A percentile compares a stretch with the other conserved stretches of the same genome.
Conservation (phyloP, 1,139 yeast species). For the Geotrichum restrictum region DNA sequence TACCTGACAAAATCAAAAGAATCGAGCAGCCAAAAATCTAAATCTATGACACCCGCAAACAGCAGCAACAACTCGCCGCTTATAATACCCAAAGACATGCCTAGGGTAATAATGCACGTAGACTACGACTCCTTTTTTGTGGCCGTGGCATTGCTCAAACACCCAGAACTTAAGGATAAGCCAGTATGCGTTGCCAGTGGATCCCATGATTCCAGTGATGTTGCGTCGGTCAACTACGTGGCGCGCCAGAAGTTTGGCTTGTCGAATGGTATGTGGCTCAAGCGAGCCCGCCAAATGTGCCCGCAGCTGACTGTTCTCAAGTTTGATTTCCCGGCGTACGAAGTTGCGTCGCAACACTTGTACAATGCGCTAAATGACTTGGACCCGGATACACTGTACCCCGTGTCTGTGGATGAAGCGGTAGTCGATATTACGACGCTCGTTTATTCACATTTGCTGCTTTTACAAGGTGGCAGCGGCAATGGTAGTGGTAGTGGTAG, state of each 20-base stretch:
- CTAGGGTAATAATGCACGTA: constrained; percentile 57
- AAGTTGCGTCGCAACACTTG: constrained; percentile 52
- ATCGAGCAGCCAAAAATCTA: constrained; percentile 5
- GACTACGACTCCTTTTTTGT: constrained; percentile 96
- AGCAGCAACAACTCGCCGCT: constrained; percentile 1
- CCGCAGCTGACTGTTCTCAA: constrained; percentile 60
- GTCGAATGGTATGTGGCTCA: constrained; percentile 85
- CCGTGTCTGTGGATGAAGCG: constrained; percentile 91
- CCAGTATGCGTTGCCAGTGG: constrained; percentile 91
- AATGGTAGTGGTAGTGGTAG: too few relatives aligned
- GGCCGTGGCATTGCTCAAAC: constrained; percentile 64
- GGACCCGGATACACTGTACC: constrained; percentile 59
- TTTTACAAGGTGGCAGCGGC: neutral
- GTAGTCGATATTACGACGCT: constrained; percentile 57
- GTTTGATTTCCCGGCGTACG: constrained; percentile 75
- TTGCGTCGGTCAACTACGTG: constrained; percentile 89
- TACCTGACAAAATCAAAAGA: constrained; percentile 44
- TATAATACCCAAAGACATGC: neutral
- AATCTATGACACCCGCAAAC: neutral
- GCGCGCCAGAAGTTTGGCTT: constrained; percentile 68
- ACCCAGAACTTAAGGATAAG: constrained; percentile 47
- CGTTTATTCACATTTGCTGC: constrained; percentile 3
- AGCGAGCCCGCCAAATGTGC: constrained; percentile 58
- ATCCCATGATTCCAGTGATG: constrained; percentile 53
- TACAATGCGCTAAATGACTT: constrained; percentile 45